A percentile compares a stretch with the other conserved stretches of the same genome.
These are phyloP conservation scores for Viridothelium virens DNA, from an alignment of 495 filamentous ascomycete genomes.

Conservation along the genomic window DNA sequence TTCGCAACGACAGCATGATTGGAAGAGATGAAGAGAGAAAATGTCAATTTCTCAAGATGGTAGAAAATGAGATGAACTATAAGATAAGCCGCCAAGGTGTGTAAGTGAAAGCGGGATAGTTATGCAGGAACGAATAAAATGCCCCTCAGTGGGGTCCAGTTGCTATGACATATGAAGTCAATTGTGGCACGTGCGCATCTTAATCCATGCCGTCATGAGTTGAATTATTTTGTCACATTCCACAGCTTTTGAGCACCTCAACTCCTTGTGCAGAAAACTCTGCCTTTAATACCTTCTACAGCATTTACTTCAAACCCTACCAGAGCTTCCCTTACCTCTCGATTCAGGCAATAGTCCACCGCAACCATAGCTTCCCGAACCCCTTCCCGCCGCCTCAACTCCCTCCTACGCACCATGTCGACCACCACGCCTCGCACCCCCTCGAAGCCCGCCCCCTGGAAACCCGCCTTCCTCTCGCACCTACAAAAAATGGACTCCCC, in stretches of 20 bases:
- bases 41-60: too few species aligned
- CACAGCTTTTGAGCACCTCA: neutral
- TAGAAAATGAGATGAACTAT: too few species aligned
- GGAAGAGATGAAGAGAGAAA: neutral
- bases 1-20: neutral
- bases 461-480: slow-evolving; percentile 56
- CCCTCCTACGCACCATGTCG: slow-evolving; percentile 26
- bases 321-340: neutral
- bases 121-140: too few species aligned
- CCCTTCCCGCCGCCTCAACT: slow-evolving; percentile 15
- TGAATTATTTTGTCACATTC: neutral
- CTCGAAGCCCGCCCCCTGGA: slow-evolving; percentile 53
- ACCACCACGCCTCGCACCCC: slow-evolving; percentile 22
- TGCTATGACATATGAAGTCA: neutral
- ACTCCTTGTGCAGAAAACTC: neutral
- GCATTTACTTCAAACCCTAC: neutral
- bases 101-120: too few species aligned
- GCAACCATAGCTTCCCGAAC: slow-evolving; percentile 24
- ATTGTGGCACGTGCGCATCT: neutral
- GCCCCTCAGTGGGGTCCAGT: neutral
- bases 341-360: neutral
- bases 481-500: slow-evolving; percentile 51
- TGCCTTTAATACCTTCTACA: neutral
- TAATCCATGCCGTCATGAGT: slow-evolving; percentile 10
- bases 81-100: too few species aligned